phyloP scores from a whole-genome alignment of 2,329 filamentous ascomycete genomes.

The Curvularia sp. region DNA sequence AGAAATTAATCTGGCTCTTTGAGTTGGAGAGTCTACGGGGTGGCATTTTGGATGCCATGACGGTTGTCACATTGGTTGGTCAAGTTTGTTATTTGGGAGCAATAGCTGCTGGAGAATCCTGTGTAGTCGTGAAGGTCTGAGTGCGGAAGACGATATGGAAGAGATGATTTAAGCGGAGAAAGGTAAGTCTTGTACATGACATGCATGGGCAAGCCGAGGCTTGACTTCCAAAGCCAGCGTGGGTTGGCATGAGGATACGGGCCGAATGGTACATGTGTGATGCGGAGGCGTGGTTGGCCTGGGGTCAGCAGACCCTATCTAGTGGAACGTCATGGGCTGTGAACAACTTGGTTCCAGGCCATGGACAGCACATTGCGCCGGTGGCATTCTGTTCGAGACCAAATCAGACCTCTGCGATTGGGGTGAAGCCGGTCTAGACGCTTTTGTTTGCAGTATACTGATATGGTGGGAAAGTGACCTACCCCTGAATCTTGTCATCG shows the following conservation, averaged over 20 bases:
- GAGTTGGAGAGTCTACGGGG: neutral
- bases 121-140: neutral
- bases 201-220: neutral
- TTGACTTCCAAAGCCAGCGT: neutral
- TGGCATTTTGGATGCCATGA: constrained; percentile 3
- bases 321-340: neutral
- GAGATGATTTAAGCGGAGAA: neutral
- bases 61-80: neutral
- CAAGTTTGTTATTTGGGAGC: no score
- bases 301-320: constrained; percentile 1
- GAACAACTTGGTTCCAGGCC: neutral
- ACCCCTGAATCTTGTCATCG: neutral
- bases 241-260: neutral
- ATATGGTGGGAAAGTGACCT: neutral
- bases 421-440: neutral
- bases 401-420: neutral
- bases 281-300: constrained; percentile 1
- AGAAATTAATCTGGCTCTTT: constrained; percentile 11
- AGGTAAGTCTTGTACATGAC: neutral
- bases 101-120: neutral
- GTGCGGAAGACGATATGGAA: neutral
- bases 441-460: neutral
- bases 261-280: constrained; percentile 1
- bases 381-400: neutral
- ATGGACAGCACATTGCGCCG: neutral